Conservation (phyloP, 768 basidiomycete genomes). For the Termitomyces sp. region DNA sequence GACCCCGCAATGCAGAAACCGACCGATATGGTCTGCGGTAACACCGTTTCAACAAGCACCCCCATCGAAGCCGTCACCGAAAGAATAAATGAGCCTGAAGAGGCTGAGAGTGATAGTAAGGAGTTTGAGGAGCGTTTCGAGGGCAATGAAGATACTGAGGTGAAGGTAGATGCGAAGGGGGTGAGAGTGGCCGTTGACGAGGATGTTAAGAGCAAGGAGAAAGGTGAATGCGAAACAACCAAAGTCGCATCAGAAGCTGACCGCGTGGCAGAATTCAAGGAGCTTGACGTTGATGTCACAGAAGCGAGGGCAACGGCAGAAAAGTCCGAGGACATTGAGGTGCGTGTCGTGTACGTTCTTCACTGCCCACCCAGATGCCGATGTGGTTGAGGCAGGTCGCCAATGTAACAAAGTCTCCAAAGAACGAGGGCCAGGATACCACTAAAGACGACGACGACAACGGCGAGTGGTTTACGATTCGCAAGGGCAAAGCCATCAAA, state of each 20-base stretch:
- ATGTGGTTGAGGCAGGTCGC: not conserved
- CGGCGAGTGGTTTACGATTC: not conserved
- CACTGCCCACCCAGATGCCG: not conserved
- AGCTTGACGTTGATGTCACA: not conserved
- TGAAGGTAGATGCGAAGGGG: not conserved
- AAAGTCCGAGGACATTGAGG: not conserved
- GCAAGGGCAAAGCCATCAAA: not conserved
- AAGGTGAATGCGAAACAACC: not conserved
- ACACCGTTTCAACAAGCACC: too few relatives aligned
- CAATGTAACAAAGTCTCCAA: not conserved
- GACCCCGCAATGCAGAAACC: not conserved
- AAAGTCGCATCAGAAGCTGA: not conserved
- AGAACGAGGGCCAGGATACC: not conserved
- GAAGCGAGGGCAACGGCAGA: not conserved
- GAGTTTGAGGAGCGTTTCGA: not conserved
- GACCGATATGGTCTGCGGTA: not conserved
- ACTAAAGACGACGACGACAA: not conserved
- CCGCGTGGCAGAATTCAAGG: not conserved
- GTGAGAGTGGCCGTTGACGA: not conserved
- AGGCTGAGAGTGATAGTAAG: not conserved
- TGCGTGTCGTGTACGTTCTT: not conserved
- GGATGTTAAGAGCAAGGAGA: not conserved
- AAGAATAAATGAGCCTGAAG: not conserved
- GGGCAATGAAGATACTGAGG: not conserved
- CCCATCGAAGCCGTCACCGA: not conserved